Evolutionary conservation across 2,329 filamentous ascomycete genomes (phyloP).

Genomic region (Colletotrichum sidae): DNA sequence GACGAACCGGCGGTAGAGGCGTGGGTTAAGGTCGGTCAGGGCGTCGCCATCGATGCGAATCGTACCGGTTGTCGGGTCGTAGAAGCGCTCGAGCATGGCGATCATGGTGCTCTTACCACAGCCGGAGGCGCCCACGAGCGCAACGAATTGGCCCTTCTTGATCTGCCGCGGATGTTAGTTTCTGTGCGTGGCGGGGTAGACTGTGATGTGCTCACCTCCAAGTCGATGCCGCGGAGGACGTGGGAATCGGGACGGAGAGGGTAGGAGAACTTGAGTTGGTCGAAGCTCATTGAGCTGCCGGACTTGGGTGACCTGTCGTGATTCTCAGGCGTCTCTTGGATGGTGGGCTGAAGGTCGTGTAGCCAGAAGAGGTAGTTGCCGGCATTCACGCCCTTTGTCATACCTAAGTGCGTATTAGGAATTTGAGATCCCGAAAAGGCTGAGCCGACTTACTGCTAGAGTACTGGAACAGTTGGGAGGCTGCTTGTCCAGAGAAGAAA

Average conservation of each 20-base stretch:
- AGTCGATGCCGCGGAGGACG: constrained; percentile 56
- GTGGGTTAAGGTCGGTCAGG: constrained; percentile 55
- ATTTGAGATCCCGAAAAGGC: not conserved
- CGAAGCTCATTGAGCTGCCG: constrained; percentile 58
- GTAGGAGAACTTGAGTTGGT: constrained; percentile 72
- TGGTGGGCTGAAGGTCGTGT: constrained; percentile 52
- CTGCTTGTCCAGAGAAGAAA: constrained; percentile 57
- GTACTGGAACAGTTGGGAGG: constrained; percentile 56
- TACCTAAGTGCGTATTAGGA: constrained; percentile 43
- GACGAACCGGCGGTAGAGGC: constrained; percentile 63
- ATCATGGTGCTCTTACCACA: constrained; percentile 73
- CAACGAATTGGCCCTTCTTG: constrained; percentile 61
- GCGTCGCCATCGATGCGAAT: constrained; percentile 60
- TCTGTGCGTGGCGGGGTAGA: not conserved
- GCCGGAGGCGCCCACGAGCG: constrained; percentile 66
- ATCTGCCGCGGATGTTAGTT: constrained; percentile 43
- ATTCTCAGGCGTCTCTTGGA: constrained; percentile 56
- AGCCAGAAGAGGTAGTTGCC: constrained; percentile 65
- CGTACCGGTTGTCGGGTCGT: constrained; percentile 55
- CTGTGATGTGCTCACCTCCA: constrained; percentile 42
- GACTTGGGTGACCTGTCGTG: constrained; percentile 48
- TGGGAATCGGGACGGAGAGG: constrained; percentile 57
- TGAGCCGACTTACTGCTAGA: constrained; percentile 52
- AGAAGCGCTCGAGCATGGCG: constrained; percentile 60
- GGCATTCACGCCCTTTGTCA: constrained; percentile 62